Evolutionary conservation across 768 basidiomycete genomes (phyloP), one percentile per base, ranked within the genome.

Genomic region (Leccinum barrowsii): DNA sequence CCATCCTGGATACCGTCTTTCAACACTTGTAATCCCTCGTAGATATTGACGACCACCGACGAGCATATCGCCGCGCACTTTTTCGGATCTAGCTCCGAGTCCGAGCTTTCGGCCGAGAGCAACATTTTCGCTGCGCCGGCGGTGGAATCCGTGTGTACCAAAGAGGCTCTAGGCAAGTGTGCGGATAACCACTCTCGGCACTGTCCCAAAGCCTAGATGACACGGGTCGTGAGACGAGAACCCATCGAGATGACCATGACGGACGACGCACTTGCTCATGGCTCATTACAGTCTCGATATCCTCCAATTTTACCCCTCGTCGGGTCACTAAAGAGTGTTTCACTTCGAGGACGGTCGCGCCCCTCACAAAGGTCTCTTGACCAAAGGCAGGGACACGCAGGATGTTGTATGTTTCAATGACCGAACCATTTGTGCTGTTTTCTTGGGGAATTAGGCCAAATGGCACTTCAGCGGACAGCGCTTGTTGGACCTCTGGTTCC

Each of bases 391-490:
- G 64, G n/a, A 59, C 62, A 24, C 86, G 84, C 50, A 92, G 73
- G 34, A 75, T 60, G 65, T 90, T 85, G 65, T 89, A 91, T 1
- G 89, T 88, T 70, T 93, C 90, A 21, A 83, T 73, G 7, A 93
- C 90, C 17, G 75, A 77, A 11, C 90, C 90, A 63, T 85, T 86
- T 35, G 83, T 87, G 15, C 84, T 84, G 64, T 93, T 93, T 71
- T 93, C 90, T 69, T 89, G 87, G 21, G 90, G 90, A 28, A 92
- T 76, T n/a, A 92, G 77, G 24, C 82, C 90, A 50, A 83, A 76
- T 32, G 75, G 72, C 13, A 73, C 66, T 6, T 67, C 68, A 11
- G 74, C 56, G 6, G 81, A 78, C 42, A 92, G 70, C 17, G 79
- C 71, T 47, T 77, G 68, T 59, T 87, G 85, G 22, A 86, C 84